Percentiles rank a stretch among this genome's conserved stretches.
These are phyloP conservation scores for Cymbopogon flexuosus DNA, from an alignment of 202 grass and related monocot genomes.

Conservation along the genomic window DNA sequence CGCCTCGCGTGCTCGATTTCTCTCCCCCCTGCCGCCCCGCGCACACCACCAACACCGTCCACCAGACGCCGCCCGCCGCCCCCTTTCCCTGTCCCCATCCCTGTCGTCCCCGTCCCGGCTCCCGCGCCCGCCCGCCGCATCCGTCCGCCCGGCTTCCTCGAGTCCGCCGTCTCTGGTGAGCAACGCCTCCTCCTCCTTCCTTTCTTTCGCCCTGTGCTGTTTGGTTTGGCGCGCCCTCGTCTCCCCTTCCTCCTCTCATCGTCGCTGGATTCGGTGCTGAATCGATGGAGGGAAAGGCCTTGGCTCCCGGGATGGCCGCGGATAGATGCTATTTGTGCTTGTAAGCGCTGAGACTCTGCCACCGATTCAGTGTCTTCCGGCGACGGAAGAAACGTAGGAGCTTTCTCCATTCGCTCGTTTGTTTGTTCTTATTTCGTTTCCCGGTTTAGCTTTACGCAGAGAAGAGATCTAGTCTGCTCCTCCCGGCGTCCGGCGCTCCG, in stretches of 20 bases:
- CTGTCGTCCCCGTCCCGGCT: not conserved
- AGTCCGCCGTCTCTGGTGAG: too few relatives aligned
- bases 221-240: not conserved
- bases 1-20: conserved; percentile 4
- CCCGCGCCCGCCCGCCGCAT: not conserved
- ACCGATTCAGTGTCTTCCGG: not conserved
- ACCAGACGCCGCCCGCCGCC: not conserved
- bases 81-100: not conserved
- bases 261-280: not conserved
- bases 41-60: not conserved
- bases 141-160: too few relatives aligned
- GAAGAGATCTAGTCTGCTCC: not conserved
- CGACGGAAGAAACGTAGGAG: not conserved
- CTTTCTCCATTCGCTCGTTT: not conserved
- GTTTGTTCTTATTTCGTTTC: not conserved
- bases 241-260: not conserved
- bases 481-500: not conserved
- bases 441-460: not conserved
- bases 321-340: not conserved
- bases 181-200: not conserved
- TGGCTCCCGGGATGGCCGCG: not conserved
- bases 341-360: not conserved
- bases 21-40: not conserved
- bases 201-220: not conserved
- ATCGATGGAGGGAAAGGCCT: not conserved